phyloP scores from a whole-genome alignment of 768 basidiomycete genomes.

The Coprinopsis marcescibilis region DNA sequence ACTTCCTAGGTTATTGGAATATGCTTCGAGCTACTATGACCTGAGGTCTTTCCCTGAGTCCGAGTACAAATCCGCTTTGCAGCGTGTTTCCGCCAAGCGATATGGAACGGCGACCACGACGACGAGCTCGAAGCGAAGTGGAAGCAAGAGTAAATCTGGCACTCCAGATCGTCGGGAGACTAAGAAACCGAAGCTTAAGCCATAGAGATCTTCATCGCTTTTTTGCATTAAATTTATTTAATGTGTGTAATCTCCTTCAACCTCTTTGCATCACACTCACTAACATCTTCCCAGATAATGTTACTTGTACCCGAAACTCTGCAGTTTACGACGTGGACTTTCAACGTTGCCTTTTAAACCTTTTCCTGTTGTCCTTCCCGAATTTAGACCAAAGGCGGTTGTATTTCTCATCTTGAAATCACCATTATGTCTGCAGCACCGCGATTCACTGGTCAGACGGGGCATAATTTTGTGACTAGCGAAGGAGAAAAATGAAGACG shows the following conservation, averaged over 20 bases:
- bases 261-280: too few relatives aligned
- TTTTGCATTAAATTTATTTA: not conserved
- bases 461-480: too few relatives aligned
- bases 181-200: conserved; percentile 26
- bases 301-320: too few relatives aligned
- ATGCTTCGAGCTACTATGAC: conserved; percentile 61
- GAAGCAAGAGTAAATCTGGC: conserved; percentile 14
- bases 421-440: too few relatives aligned
- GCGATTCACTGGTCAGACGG: too few relatives aligned
- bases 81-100: conserved; percentile 49
- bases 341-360: too few relatives aligned
- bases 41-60: conserved; percentile 56
- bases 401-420: too few relatives aligned
- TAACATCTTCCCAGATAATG: too few relatives aligned
- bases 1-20: conserved; percentile 33
- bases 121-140: conserved; percentile 11
- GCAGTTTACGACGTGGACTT: too few relatives aligned
- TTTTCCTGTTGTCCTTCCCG: too few relatives aligned
- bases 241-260: not conserved
- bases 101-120: conserved; percentile 31
- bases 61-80: conserved; percentile 62
- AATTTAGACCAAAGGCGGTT: too few relatives aligned
- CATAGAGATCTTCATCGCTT: not conserved
- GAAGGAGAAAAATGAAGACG: too few relatives aligned
- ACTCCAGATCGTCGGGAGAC: conserved; percentile 19